Evolutionary conservation across 352 stramenopile species (phyloP).

Genomic region (Globisporangium iwayamae): DNA sequence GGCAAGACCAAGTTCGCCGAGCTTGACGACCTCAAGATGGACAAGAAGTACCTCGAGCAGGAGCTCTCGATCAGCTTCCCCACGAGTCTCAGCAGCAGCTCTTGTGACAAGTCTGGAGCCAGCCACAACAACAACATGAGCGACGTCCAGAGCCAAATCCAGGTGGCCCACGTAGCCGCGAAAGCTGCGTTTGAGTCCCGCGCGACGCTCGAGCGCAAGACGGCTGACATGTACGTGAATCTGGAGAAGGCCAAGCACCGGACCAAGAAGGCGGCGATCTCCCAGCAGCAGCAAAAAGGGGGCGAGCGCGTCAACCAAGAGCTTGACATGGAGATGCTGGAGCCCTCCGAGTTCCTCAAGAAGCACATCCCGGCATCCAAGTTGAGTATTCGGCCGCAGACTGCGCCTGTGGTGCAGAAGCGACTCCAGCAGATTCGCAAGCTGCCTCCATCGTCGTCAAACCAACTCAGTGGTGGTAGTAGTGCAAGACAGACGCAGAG

Average conservation of each 20-base stretch:
- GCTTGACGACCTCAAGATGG: conserved; percentile 46
- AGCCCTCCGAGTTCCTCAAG: conserved; percentile 54
- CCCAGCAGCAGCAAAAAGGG: background rate
- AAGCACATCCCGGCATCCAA: conserved; percentile 31
- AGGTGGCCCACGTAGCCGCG: conserved; percentile 29
- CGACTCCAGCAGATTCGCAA: conserved; percentile 2
- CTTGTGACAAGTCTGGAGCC: background rate
- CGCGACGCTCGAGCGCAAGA: conserved; percentile 40
- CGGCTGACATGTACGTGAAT: conserved; percentile 55
- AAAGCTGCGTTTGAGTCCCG: conserved; percentile 39
- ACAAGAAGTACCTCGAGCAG: conserved; percentile 56
- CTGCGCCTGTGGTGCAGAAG: conserved; percentile 23
- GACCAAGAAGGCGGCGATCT: conserved; percentile 1
- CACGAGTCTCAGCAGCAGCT: conserved; percentile 14
- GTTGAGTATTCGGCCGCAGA: conserved; percentile 41
- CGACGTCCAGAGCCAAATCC: conserved; percentile 42
- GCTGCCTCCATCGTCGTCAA: background rate
- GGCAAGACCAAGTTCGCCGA: conserved; percentile 32
- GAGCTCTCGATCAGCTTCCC: conserved; percentile 46
- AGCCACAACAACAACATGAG: conserved; percentile 17
- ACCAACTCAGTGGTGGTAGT: conserved; percentile 1
- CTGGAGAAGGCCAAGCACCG: conserved; percentile 23
- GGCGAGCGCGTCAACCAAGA: background rate
- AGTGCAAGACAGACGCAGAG: background rate
- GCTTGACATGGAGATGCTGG: conserved; percentile 20